Evolutionary conservation across 2,329 filamentous ascomycete genomes (phyloP), one percentile per base, ranked within the genome.

Genomic region (Chaetomium globosum): DNA sequence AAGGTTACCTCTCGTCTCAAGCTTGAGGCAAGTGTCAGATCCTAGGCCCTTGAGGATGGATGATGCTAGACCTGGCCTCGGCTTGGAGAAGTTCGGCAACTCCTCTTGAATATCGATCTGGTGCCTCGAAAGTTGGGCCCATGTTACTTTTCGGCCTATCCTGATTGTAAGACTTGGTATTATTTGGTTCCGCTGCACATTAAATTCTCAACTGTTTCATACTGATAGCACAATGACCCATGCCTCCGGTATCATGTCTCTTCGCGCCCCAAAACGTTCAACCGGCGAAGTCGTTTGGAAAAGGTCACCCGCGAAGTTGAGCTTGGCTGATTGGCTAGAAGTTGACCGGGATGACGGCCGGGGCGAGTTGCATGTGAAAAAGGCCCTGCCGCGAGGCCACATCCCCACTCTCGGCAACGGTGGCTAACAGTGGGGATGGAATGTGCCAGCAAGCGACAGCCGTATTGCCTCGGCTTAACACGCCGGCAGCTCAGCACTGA

Each of bases 381-480:
- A 58, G 39, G 30, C 39, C 54, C 59, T 53, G 65, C 49, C 21
- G 26, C 53, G 53, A 33, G 31, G 13, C 21, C 53, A 28, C 53
- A 53, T 46, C 31, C 49, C 28, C 55, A 43, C 54, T 52, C 69
- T 72, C 70, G 70, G 70, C 70, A 71, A 71, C 23, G 28, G 30
- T 61, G 61, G 66, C 66, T 60, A 55, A 61, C 61, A 64, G 64
- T 64, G 65, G 64, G 19, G 61, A 49, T 57, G 64, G 63, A 61
- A 58, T 61, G 63, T 60, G 55, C 59, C 36, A 66, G 65, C 51
- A 61, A 39, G 21, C 31, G 28, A 55, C 63, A 64, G 61, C 68
- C 68, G 65, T 67, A 53, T 62, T 71, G 70, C 70, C 70, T 72
- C 70, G 70, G 70, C 70, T 72, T 70, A 71, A 65, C 52, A 48